phyloP scores from a whole-genome alignment of 108 stramenopile genomes.

The Cylindrotheca fusiformis region DNA sequence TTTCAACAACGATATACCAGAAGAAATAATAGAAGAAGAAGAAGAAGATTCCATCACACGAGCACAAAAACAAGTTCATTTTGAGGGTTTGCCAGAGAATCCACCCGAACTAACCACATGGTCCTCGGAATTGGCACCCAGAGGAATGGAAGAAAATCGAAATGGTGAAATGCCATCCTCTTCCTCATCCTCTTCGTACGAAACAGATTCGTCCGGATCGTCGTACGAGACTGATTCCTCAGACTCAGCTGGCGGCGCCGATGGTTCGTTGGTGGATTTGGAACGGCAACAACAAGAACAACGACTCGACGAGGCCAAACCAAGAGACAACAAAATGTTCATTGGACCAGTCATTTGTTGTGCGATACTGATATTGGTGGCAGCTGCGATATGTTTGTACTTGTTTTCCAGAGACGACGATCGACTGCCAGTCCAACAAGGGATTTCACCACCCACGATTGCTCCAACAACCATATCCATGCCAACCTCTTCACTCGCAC shows the following conservation, averaged over 20 bases:
- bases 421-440: not conserved
- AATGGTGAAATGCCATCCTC: not conserved
- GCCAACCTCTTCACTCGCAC: not conserved
- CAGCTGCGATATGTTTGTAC: not conserved
- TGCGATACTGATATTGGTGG: not conserved
- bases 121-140: not conserved
- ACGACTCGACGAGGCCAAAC: not conserved
- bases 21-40: no score
- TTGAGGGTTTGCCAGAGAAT: not conserved
- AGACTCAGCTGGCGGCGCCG: not conserved
- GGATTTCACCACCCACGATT: not conserved
- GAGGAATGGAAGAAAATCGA: not conserved
- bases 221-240: conserved; percentile 1
- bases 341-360: not conserved
- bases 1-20: no score
- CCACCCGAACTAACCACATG: conserved; percentile 3
- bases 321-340: not conserved
- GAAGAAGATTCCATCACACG: not conserved
- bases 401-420: not conserved
- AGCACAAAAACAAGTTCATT: not conserved
- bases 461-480: not conserved
- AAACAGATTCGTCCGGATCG: not conserved
- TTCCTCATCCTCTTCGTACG: not conserved
- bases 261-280: not conserved
- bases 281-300: not conserved